Conservation (phyloP, 2,329 filamentous ascomycete species). For the Colletotrichum cuscutae region DNA sequence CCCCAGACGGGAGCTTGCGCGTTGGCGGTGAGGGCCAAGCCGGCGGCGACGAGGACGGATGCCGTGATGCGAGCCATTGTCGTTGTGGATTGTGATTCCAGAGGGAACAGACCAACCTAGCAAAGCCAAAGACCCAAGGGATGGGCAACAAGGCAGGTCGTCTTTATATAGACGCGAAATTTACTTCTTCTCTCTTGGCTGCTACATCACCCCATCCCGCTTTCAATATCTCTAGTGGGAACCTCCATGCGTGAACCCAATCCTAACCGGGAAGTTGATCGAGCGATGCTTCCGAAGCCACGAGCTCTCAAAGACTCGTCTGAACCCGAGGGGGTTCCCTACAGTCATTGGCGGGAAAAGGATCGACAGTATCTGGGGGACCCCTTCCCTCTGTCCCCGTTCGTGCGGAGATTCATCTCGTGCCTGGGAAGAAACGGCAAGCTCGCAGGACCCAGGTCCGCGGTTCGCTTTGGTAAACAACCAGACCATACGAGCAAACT, state of each 20-base stretch:
- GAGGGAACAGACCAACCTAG: not conserved
- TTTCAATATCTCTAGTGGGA: not conserved
- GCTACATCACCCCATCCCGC: not conserved
- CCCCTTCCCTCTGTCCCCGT: not conserved
- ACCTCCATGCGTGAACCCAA: not conserved
- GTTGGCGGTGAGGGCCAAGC: constrained; percentile 4
- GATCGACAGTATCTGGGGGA: not conserved
- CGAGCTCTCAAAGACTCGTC: not conserved
- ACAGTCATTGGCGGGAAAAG: constrained; percentile 26
- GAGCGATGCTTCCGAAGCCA: not conserved
- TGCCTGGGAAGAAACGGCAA: not conserved
- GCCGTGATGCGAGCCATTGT: constrained; percentile 25
- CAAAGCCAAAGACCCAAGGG: not conserved
- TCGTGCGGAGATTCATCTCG: constrained; percentile 3
- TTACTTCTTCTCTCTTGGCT: not conserved
- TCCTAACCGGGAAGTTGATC: not conserved
- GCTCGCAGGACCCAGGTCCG: constrained; percentile 2
- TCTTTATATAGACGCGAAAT: not conserved
- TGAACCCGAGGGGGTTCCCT: not conserved
- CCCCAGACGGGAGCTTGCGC: constrained; percentile 37
- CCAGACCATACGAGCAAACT: not conserved
- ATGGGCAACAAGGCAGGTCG: not conserved
- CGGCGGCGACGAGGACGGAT: not conserved
- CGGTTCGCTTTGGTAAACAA: not conserved
- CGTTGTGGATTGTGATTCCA: not conserved